Evolutionary conservation across 768 basidiomycete species (phyloP).

Genomic region (Tylopilus subfusipes): DNA sequence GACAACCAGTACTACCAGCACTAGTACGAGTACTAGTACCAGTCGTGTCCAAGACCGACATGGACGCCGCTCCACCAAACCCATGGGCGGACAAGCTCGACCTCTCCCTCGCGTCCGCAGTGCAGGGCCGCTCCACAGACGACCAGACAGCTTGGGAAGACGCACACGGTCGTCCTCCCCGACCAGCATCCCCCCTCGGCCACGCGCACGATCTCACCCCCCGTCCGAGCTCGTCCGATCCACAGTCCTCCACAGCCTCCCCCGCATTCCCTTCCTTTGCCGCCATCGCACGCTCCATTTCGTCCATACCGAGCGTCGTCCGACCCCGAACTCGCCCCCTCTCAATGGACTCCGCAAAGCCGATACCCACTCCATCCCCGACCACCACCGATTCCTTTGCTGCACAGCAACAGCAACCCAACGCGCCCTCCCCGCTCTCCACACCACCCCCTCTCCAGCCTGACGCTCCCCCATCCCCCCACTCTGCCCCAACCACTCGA

Average conservation of each 20-base stretch:
- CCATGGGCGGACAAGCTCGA: too few relatives aligned
- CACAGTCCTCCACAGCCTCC: neutral
- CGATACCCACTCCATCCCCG: conserved; percentile 1
- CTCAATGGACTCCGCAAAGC: conserved; percentile 7
- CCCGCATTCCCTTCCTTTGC: conserved; percentile 27
- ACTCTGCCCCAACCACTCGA: neutral
- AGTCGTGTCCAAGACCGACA: too few relatives aligned
- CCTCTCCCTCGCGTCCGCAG: too few relatives aligned
- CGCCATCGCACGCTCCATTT: conserved; percentile 61
- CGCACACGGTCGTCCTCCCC: too few relatives aligned
- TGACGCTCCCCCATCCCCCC: conserved; percentile 8
- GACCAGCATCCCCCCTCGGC: too few relatives aligned
- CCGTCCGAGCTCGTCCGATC: too few relatives aligned
- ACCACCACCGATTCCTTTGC: neutral
- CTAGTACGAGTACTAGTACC: too few relatives aligned
- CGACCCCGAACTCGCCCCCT: conserved; percentile 20
- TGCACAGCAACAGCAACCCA: neutral
- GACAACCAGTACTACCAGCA: too few relatives aligned
- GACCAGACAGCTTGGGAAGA: too few relatives aligned
- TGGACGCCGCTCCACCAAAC: too few relatives aligned
- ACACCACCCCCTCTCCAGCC: conserved; percentile 12
- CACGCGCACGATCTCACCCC: too few relatives aligned
- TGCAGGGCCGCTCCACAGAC: too few relatives aligned
- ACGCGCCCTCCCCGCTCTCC: neutral
- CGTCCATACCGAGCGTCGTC: conserved; percentile 39